phyloP scores from a whole-genome alignment of 2,329 filamentous ascomycete species.

The Coniochaeta hoffmannii region DNA sequence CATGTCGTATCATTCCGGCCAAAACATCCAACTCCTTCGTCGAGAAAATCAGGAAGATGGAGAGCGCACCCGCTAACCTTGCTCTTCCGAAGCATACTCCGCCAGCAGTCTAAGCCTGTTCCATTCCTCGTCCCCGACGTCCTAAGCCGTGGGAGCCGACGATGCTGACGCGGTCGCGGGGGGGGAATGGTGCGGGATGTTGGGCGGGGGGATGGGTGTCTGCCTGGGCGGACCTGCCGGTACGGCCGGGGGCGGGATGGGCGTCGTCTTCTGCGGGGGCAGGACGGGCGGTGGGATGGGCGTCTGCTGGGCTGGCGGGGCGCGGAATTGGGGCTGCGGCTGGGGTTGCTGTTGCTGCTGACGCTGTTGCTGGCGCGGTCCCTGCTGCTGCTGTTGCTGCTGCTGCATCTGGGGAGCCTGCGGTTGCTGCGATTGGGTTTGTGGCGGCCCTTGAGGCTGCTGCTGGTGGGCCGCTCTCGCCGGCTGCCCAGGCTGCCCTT shows the following conservation, averaged over 20 bases:
- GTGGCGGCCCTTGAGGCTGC: too few relatives aligned
- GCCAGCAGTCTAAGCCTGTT: too few relatives aligned
- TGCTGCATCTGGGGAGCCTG: not conserved
- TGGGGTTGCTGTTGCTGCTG: conserved; percentile 6
- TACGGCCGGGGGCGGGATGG: conserved; percentile 17
- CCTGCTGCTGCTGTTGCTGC: not conserved
- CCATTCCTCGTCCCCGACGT: too few relatives aligned
- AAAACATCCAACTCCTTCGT: too few relatives aligned
- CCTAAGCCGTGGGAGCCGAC: conserved; percentile 8
- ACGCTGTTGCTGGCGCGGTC: not conserved
- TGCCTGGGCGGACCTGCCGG: conserved; percentile 14
- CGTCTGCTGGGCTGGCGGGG: conserved; percentile 6
- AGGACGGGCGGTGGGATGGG: not conserved
- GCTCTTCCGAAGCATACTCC: too few relatives aligned
- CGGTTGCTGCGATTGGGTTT: not conserved
- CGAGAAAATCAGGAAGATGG: too few relatives aligned
- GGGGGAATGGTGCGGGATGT: conserved; percentile 13
- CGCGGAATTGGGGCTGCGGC: conserved; percentile 4
- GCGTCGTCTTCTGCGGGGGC: conserved; percentile 10
- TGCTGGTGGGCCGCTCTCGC: too few relatives aligned
- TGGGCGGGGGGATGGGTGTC: conserved; percentile 19
- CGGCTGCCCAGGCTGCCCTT: too few relatives aligned
- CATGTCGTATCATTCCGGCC: too few relatives aligned
- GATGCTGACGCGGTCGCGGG: conserved; percentile 8
- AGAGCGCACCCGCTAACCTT: too few relatives aligned